Percentiles rank a stretch among this genome's conserved stretches.
These are phyloP conservation scores for Afroboletus lepidellus DNA, from an alignment of 1,284 basidiomycete species.

Conservation along the genomic window DNA sequence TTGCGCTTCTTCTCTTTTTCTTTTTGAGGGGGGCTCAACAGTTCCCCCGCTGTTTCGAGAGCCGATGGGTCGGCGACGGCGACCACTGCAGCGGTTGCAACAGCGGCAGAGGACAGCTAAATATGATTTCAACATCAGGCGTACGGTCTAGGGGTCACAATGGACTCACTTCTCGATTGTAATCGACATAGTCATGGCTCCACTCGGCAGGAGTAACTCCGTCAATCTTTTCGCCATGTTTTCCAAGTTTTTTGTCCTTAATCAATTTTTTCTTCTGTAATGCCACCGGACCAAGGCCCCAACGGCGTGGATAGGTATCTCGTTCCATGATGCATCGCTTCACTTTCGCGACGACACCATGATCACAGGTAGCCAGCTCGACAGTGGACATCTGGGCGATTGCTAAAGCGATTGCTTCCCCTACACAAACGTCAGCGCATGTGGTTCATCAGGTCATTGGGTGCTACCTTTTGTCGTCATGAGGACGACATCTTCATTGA, in stretches of 20 bases:
- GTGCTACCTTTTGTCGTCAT: conserved; percentile 95
- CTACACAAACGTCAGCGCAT: conserved; percentile 34
- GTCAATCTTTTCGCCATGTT: conserved; percentile 91
- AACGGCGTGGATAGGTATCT: conserved; percentile 96
- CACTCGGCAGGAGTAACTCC: conserved; percentile 90
- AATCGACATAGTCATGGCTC: conserved; percentile 94
- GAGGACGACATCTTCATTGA: conserved; percentile 96
- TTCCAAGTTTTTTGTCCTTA: conserved; percentile 95
- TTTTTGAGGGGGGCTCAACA: conserved; percentile 43
- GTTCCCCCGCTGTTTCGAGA: conserved; percentile 28
- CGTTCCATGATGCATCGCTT: conserved; percentile 99
- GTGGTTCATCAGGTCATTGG: background rate
- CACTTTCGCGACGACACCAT: conserved; percentile 98
- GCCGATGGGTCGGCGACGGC: conserved; percentile 25
- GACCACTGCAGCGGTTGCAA: conserved; percentile 27
- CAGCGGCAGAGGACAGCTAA: conserved; percentile 42
- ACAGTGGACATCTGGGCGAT: conserved; percentile 99
- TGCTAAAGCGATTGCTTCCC: conserved; percentile 96
- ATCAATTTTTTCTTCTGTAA: conserved; percentile 98
- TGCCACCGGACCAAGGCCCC: conserved; percentile 97
- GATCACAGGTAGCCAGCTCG: conserved; percentile 96
- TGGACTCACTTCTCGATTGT: conserved; percentile 56
- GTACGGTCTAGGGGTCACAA: conserved; percentile 14
- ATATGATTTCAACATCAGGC: conserved; percentile 4
- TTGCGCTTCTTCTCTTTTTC: conserved; percentile 76